phyloP scores from a whole-genome alignment of 176 grass and related monocot species.

The Oropetium thomaeum region DNA sequence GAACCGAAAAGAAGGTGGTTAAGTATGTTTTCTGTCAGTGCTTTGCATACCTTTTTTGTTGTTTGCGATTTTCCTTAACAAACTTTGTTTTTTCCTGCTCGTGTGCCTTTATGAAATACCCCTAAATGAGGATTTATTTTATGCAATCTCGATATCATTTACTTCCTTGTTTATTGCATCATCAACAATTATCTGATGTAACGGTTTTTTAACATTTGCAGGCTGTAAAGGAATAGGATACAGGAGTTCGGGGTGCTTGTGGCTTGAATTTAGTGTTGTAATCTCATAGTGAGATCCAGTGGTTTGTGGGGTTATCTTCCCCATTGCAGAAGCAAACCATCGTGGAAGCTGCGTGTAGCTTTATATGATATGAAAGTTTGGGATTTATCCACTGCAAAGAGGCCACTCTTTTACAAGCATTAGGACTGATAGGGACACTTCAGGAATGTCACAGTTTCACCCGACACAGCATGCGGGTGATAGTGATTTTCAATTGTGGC shows the following conservation, averaged over 20 bases:
- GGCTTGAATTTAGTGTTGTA: conserved; percentile 10
- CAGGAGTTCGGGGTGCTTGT: neutral
- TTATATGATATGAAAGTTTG: conserved; percentile 43
- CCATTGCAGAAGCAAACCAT: conserved; percentile 7
- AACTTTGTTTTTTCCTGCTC: neutral
- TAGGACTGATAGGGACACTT: conserved; percentile 28
- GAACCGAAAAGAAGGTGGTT: neutral
- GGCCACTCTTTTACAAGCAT: conserved; percentile 28
- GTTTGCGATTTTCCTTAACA: neutral
- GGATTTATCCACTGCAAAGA: conserved; percentile 32
- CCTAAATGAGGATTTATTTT: neutral
- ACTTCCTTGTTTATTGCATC: conserved; percentile 12
- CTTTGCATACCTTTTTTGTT: conserved; percentile 18
- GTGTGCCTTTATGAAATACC: conserved; percentile 13
- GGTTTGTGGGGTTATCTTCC: conserved; percentile 17
- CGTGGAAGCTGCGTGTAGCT: conserved; percentile 15
- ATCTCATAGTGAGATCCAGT: conserved; percentile 25
- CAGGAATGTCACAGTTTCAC: conserved; percentile 71
- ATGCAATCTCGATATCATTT: neutral
- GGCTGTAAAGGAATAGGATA: conserved; percentile 26
- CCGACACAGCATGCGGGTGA: conserved; percentile 45
- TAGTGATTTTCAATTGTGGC: conserved; percentile 79
- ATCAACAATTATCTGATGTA: conserved; percentile 20
- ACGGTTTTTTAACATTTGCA: conserved; percentile 25
- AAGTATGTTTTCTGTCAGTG: neutral